Evolutionary conservation across 75 land plant species (phyloP), one percentile per base, ranked within the genome.

Genomic region (Adiantum capillusveneris): DNA sequence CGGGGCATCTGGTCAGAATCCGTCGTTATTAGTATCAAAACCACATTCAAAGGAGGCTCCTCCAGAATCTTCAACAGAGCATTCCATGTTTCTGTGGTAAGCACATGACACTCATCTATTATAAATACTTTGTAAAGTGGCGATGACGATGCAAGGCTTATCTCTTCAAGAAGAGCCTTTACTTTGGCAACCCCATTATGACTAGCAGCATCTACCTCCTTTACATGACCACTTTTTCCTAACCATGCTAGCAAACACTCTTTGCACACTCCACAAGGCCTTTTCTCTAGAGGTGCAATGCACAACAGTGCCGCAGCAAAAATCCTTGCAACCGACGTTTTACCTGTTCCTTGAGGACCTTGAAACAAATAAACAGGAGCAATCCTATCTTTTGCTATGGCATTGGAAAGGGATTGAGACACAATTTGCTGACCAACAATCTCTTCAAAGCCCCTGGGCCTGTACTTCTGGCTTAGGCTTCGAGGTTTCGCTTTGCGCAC

Each of bases 41-140:
- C 79, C 36, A 79, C 78, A 62, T 67, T 65, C 31, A 42, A 28
- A 0, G 84, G 68, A 36, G 81, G 80, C 46, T 68, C 77, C 12
- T 84, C 88, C 21, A 84, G 59, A 43, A 60, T 59, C 28, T 79
- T 79, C 25, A 88, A 53, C 21, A 88, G 60, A 42, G 80, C 56
- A 12, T 67, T 70, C 93, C 88, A 88, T 22, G 71, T 64, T 31
- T 84, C 82, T 2, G 70, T 29, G 1, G 60, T 51, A 34, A 88
- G 46, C 75, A 74, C 57, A 25, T 88, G 85, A 61, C 88, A 88
- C 37, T 82, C 93, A 46, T 84, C 82, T 25, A 88, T 43, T 24
- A 88, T 68, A 48, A 81, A 66, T 30, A 84, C 73, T 57, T 70
- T 87, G 56, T 73, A 87, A 2, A 57, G 59, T 13, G 78, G 66